These are phyloP conservation scores for Pisolithus thermaeus DNA, from an alignment of 1,284 basidiomycete genomes.

Conservation along the genomic window DNA sequence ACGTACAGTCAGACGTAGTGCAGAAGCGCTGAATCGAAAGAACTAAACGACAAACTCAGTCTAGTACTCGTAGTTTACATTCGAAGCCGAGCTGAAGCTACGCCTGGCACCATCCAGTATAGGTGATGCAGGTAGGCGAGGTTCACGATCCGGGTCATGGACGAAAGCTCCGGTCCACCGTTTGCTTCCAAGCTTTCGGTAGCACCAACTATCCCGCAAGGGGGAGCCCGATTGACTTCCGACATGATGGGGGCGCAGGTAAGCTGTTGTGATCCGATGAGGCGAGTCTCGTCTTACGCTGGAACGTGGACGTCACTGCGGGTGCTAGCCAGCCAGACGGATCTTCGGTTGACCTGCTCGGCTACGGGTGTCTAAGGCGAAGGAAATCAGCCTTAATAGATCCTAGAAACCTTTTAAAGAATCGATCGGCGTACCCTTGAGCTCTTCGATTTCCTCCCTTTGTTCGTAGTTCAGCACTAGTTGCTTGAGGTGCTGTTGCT, in stretches of 20 bases:
- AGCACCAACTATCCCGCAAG: neutral
- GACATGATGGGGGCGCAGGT: slow-evolving; percentile 12
- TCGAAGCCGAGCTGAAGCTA: neutral
- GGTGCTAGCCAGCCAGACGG: slow-evolving; percentile 55
- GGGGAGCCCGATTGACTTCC: neutral
- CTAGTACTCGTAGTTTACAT: neutral
- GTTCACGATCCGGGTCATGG: no score
- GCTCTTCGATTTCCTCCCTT: slow-evolving; percentile 74
- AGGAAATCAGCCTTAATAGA: slow-evolving; percentile 6
- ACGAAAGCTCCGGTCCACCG: neutral
- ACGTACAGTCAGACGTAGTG: neutral
- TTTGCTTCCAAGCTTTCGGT: neutral
- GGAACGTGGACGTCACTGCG: slow-evolving; percentile 6
- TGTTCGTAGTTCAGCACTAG: slow-evolving; percentile 87
- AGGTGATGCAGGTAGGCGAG: neutral
- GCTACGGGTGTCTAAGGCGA: slow-evolving; percentile 64
- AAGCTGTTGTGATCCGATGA: slow-evolving; percentile 15
- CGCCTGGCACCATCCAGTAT: neutral
- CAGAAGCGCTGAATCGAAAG: no score
- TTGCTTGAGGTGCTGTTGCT: slow-evolving; percentile 92
- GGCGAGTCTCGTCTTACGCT: slow-evolving; percentile 11
- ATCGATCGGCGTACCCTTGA: slow-evolving; percentile 51
- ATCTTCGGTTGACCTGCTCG: slow-evolving; percentile 64
- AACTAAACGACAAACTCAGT: no score
- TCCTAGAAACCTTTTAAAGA: neutral